A percentile compares a stretch with the other conserved stretches of the same genome.
phyloP scores from a whole-genome alignment of 805 yeast genomes.

The Candida germanica region DNA sequence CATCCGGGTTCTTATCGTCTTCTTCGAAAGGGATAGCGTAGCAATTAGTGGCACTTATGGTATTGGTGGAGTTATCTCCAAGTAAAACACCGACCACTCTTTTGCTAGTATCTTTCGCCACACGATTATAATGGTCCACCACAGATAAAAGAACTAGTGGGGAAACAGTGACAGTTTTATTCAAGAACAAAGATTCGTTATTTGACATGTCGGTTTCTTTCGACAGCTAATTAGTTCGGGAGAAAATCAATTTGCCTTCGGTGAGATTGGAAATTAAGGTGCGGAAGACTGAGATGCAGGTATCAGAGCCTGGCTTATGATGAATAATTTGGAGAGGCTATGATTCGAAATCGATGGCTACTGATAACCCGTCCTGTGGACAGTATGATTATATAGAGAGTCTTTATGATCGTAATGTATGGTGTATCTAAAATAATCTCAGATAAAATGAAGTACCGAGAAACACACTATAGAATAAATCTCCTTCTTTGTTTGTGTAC shows the following conservation, averaged over 20 bases:
- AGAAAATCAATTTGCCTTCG: slow-evolving; percentile 3
- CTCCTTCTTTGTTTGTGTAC: too few relatives aligned
- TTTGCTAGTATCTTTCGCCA: slow-evolving; percentile 64
- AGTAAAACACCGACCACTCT: slow-evolving; percentile 92
- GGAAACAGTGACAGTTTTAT: slow-evolving; percentile 80
- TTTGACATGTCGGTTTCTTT: too few relatives aligned
- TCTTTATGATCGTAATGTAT: too few relatives aligned
- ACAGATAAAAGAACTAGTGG: slow-evolving; percentile 92
- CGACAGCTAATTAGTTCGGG: not conserved
- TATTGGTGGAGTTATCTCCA: slow-evolving; percentile 65
- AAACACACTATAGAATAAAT: too few relatives aligned
- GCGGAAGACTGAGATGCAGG: not conserved
- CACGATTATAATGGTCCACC: slow-evolving; percentile 92
- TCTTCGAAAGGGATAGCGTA: slow-evolving; percentile 98
- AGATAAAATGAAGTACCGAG: too few relatives aligned
- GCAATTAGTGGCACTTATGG: slow-evolving; percentile 79
- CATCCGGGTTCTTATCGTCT: slow-evolving; percentile 84
- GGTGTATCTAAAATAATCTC: too few relatives aligned
- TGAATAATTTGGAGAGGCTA: too few relatives aligned
- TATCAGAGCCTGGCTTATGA: not conserved
- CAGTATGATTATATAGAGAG: too few relatives aligned
- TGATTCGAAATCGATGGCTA: too few relatives aligned
- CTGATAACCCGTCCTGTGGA: too few relatives aligned
- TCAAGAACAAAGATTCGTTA: slow-evolving; percentile 36
- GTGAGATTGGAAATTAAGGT: not conserved